A percentile compares a stretch with the other conserved stretches of the same genome.
Evolutionary conservation across 192 early-diverging fungal genomes (phyloP).

Genomic region (Backusella macrospora): DNA sequence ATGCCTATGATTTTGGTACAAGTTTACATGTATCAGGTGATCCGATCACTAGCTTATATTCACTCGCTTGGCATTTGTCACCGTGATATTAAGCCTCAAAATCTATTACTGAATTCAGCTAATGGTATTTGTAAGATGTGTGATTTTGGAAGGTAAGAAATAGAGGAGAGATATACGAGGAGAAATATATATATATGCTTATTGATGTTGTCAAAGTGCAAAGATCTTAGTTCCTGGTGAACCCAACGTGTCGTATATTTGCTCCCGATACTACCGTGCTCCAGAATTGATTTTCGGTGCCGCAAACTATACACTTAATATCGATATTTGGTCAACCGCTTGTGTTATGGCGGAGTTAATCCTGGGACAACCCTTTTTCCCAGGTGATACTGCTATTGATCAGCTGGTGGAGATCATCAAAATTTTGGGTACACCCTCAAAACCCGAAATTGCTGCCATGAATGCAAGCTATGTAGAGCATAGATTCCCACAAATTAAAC

Average conservation of each 20-base stretch:
- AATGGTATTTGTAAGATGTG: slow-evolving; percentile 95
- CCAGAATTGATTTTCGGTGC: slow-evolving; percentile 97
- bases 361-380: slow-evolving; percentile 93
- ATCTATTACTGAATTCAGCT: slow-evolving; percentile 86
- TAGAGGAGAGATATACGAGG: background rate
- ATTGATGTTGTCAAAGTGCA: slow-evolving; percentile 58
- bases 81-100: slow-evolving; percentile 99
- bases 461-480: slow-evolving; percentile 98
- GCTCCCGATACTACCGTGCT: slow-evolving; percentile 95
- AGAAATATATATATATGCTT: background rate
- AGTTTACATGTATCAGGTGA: slow-evolving; percentile 98
- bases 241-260: slow-evolving; percentile 97
- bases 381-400: slow-evolving; percentile 95
- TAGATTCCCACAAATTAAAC: slow-evolving; percentile 97
- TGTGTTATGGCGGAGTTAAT: slow-evolving; percentile 98
- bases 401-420: slow-evolving; percentile 99
- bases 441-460: slow-evolving; percentile 96
- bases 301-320: slow-evolving; percentile 87
- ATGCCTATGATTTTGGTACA: slow-evolving; percentile 94
- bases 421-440: slow-evolving; percentile 94
- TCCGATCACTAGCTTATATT: slow-evolving; percentile 95
- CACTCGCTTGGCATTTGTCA: slow-evolving; percentile 98
- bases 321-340: slow-evolving; percentile 95
- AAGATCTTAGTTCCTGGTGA: slow-evolving; percentile 94
- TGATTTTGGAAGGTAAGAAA: slow-evolving; percentile 83